phyloP scores from a whole-genome alignment of 352 stramenopile genomes.

The Phytophthora gonapodyides region DNA sequence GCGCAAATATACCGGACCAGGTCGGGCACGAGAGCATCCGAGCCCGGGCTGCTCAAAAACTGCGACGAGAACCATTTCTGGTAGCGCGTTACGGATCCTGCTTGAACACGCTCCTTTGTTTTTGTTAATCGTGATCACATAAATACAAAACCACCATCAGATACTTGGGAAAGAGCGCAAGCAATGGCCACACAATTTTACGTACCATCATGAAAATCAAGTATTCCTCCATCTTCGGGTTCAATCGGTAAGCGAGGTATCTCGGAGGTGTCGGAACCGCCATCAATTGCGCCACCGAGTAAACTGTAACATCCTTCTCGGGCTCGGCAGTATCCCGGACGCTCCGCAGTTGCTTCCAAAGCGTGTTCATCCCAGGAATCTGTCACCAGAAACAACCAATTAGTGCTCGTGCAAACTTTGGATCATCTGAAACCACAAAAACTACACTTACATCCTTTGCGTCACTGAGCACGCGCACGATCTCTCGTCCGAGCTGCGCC shows the following conservation, averaged over 20 bases:
- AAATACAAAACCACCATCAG: background rate
- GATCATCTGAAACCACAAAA: background rate
- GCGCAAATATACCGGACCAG: constrained; percentile 85
- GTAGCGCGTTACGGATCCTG: constrained; percentile 76
- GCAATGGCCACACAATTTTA: background rate
- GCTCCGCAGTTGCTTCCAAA: constrained; percentile 82
- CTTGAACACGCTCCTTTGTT: constrained; percentile 71
- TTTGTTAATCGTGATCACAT: background rate
- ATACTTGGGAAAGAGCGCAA: background rate
- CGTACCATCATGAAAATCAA: constrained; percentile 87
- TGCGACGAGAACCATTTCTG: constrained; percentile 89
- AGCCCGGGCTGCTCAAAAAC: constrained; percentile 70
- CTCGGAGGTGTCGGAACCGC: constrained; percentile 67
- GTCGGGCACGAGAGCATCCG: constrained; percentile 78
- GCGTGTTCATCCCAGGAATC: constrained; percentile 78
- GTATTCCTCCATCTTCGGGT: constrained; percentile 87
- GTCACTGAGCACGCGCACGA: constrained; percentile 80
- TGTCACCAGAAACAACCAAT: constrained; percentile 26
- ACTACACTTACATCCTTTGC: constrained; percentile 66
- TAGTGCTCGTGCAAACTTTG: background rate
- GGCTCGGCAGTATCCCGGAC: constrained; percentile 54
- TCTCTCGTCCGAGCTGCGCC: constrained; percentile 71
- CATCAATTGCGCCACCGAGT: constrained; percentile 80
- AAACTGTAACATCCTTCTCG: constrained; percentile 52
- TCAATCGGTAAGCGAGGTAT: constrained; percentile 80